Base-by-base conservation (phyloP, 495 filamentous ascomycete genomes). In the Oleoguttula mirabilis region DNA sequence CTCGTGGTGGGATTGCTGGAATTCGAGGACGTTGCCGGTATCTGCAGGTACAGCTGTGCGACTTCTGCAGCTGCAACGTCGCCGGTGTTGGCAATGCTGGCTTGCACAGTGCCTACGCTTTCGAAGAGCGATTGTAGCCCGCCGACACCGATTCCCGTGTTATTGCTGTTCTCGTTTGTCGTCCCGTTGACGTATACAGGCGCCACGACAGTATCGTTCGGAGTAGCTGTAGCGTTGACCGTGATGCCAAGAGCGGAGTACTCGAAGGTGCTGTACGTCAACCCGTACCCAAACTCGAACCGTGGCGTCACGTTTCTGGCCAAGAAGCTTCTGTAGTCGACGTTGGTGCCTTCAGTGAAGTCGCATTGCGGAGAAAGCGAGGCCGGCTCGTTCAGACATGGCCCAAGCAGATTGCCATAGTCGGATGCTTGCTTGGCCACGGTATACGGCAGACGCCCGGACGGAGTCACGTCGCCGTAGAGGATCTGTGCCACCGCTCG, bases 41-140 rank as follows among this genome's bases (percentile, higher is more conserved):
- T 52, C 16, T 32, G 31, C 4, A 55, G 12, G 24, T 54, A 65
- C n/a, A 52, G 49, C 37, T 52, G 49, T 20, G 49, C 44, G 10
- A 52, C 49, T 32, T 52, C 49, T 2, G 36, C 45, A 10, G 49
- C 45, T 17, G 45, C 28, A 10, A 52, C 38, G 8, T 16, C n/a
- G 11, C 49, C 49, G 3, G 45, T 48, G 39, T 52, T 52, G 12
- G 36, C 32, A n/a, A 52, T 31, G 32, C 10, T 37, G 25, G 39
- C 45, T 6, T 72, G 73, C 1, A 54, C 52, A 1, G 69, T 68
- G 25, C 32, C 41, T 7, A 51, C 41, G 31, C 36, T 38, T 6
- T 37, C 36, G 33, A 46, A 46, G 21, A 45, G 20, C 8, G 32
- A 25, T 1, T 27, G 10, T 16, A 43, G 20, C 28, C 50, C 30